Base-by-base conservation (phyloP, 495 filamentous ascomycete species). In the Hyaloscypha finlandica region DNA sequence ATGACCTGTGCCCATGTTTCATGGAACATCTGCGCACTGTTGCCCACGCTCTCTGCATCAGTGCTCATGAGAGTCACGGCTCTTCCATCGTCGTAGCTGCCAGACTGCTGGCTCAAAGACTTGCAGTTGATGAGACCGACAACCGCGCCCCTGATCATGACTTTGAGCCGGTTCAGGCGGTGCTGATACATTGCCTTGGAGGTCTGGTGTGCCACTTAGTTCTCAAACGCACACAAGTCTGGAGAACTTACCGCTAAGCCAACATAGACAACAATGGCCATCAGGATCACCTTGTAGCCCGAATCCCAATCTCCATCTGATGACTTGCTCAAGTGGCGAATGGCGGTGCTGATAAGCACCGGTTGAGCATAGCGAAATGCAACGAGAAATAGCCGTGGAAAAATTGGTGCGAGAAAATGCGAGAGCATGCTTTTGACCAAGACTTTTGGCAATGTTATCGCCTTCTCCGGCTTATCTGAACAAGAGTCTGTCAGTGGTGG, bases 291-390 rank as follows among this genome's bases (percentile, higher is more conserved):
- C 29, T 82, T 84, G 72, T 86, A 86, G 53, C 83, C 82, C 22
- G 77, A 67, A 62, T 83, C 79, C 16, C 73, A 75, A 30, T 77
- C 77, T 61, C 74, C 70, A 12, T 61, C 52, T 59, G 67, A 75
- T 6, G 29, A 11, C 2, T 79, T 70, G 30, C 76, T 71, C 11
- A 83, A 81, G 58, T 81, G 86, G 12, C 69, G 68, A 19, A 91
- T 81, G 0, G 84, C 78, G 19, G 81, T 74, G 32, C 84, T 79
- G 12, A 91, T 84, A 2, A 92, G 76, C 33, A 87, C 72, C 9
- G 88, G 88, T 67, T 91, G 89, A 16, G 80, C 82, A 61, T 88
- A 86, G 45, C 82, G 86, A 70, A 91, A 88, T 0, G 79, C 75
- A 11, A 85, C 84, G 1, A 89, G 75, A 35, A 80, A 83, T 0